Evolutionary conservation across 257 asterid genomes (phyloP), one percentile per base, ranked within the genome.

Genomic region (Lycium ferocissimum): DNA sequence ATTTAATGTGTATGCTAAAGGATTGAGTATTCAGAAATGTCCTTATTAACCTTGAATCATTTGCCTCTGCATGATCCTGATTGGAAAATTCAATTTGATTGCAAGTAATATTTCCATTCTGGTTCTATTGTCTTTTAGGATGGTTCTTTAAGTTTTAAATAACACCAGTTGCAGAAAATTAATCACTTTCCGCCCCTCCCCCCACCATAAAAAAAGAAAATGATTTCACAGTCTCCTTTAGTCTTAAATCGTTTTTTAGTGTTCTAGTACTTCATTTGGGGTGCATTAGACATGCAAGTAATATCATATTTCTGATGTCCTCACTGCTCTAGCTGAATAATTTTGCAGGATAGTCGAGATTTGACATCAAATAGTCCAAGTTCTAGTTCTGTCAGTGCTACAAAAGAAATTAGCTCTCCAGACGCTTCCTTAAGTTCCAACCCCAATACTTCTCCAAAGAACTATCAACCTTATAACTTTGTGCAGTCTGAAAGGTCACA

Each of bases 381-480:
- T 58, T 92, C 90, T 86, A 93, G 94, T 91, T 94, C 98, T 53
- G 87, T 89, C 53, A 93, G 99, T 87, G 93, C 91, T 80, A 86
- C 96, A 14, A 91, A 92, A 84, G 98, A 93, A 80, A 86, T 84
- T 79, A 90, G 93, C 92, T 90, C 96, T 70, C 91, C 98, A 14
- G 95, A 93, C 84, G 89, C 89, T 86, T 95, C 97, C 75, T 76
- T 89, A 54, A 89, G 92, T 84, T 90, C 94, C 73, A 93, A 83
- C 86, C 87, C 86, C 73, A 87, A 83, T 80, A 82, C 96, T 88
- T 94, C 98, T 81, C 95, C 97, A 3, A 92, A 87, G 86, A 91
- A 89, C 87, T 80, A 88, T 71, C 88, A 75, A 51, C 87, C 93
- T 6, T 92, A 89, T 76, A 92, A 78, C 87, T 87, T 86, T 75